A percentile compares a stretch with the other conserved stretches of the same genome.
These are phyloP conservation scores for Exophiala bonariae DNA, from an alignment of 2,329 filamentous ascomycete species.

Conservation along the genomic window DNA sequence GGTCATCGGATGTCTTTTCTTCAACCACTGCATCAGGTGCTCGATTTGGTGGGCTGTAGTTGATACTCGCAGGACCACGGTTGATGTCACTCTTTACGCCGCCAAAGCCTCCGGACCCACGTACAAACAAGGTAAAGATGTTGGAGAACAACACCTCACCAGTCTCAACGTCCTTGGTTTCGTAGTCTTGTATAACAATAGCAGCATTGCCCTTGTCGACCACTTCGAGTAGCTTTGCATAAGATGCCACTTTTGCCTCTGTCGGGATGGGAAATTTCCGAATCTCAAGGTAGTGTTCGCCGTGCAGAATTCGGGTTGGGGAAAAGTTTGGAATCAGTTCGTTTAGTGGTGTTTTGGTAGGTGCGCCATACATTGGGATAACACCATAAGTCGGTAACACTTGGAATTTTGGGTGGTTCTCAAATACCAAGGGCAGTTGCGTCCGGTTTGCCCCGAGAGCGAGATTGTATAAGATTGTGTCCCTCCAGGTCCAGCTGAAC, in stretches of 20 bases:
- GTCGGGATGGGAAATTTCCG: conserved; percentile 88
- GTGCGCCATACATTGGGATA: conserved; percentile 82
- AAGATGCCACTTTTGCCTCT: conserved; percentile 43
- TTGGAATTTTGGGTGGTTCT: conserved; percentile 88
- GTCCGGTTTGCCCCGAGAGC: conserved; percentile 87
- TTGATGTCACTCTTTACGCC: conserved; percentile 74
- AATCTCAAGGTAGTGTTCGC: conserved; percentile 96
- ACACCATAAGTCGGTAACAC: conserved; percentile 84
- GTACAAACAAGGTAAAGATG: conserved; percentile 87
- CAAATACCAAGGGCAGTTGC: conserved; percentile 83
- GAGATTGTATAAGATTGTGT: conserved; percentile 92
- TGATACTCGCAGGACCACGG: conserved; percentile 74
- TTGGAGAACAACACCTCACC: conserved; percentile 96
- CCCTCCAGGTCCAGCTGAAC: conserved; percentile 80
- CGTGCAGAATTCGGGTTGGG: conserved; percentile 97
- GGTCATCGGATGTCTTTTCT: conserved; percentile 80
- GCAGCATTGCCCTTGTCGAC: conserved; percentile 92
- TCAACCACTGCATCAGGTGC: conserved; percentile 78
- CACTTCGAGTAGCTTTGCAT: conserved; percentile 73
- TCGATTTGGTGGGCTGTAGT: conserved; percentile 74
- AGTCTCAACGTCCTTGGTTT: conserved; percentile 72
- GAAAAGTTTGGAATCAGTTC: conserved; percentile 92
- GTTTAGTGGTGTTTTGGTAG: conserved; percentile 73
- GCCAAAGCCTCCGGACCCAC: conserved; percentile 85
- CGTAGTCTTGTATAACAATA: conserved; percentile 74